phyloP scores from a whole-genome alignment of 768 basidiomycete genomes.

The Nidularia pulvinata region DNA sequence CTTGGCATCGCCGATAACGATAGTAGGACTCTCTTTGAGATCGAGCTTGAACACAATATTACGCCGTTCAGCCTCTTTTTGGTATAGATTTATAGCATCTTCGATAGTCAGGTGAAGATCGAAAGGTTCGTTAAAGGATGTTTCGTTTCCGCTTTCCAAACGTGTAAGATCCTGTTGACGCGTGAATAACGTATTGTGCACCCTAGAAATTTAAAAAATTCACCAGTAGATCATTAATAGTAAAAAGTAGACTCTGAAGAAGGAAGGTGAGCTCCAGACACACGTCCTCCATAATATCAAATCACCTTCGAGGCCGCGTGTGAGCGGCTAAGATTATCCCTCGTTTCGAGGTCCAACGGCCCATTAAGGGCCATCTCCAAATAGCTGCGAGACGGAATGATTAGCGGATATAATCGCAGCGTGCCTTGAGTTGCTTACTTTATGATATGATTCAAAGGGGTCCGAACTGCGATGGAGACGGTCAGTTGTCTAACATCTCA shows the following conservation, averaged over 20 bases:
- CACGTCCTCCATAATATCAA: neutral
- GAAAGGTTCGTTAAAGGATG: constrained; percentile 77
- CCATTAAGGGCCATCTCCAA: constrained; percentile 82
- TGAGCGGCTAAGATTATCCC: constrained; percentile 70
- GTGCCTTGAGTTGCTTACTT: constrained; percentile 42
- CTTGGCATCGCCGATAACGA: constrained; percentile 68
- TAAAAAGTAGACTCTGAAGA: constrained; percentile 66
- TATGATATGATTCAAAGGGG: constrained; percentile 82
- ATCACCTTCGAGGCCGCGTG: constrained; percentile 74
- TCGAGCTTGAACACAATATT: constrained; percentile 60
- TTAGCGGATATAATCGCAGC: neutral
- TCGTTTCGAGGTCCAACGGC: constrained; percentile 68
- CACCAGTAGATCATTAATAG: constrained; percentile 80
- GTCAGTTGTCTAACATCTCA: too few species aligned
- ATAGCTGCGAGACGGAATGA: constrained; percentile 39
- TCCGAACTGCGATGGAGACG: too few species aligned
- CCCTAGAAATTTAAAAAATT: constrained; percentile 2
- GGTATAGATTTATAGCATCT: constrained; percentile 63
- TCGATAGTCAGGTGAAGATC: constrained; percentile 58
- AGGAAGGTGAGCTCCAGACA: neutral
- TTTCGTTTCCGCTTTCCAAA: constrained; percentile 73
- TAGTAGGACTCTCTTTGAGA: constrained; percentile 49
- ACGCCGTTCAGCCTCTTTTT: constrained; percentile 63
- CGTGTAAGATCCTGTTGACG: constrained; percentile 64
- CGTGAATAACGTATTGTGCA: neutral